These are phyloP conservation scores for Acarospora socialis DNA, from an alignment of 2,329 filamentous ascomycete species.

Conservation along the genomic window DNA sequence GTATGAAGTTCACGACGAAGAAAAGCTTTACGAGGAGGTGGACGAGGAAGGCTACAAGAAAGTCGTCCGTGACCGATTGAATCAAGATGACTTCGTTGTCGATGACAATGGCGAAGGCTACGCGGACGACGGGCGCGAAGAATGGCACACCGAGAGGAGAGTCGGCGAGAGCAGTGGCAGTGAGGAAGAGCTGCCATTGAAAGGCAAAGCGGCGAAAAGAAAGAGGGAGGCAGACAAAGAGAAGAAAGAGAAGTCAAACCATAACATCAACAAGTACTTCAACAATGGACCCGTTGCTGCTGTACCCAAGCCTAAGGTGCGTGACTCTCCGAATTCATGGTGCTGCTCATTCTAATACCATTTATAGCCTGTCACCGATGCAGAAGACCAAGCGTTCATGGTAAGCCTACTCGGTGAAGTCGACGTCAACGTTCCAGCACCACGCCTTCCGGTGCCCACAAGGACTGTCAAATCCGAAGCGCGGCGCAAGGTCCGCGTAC, in stretches of 20 bases:
- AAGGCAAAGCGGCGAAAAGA: conserved; percentile 59
- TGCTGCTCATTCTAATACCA: conserved; percentile 6
- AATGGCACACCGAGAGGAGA: conserved; percentile 63
- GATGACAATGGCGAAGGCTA: conserved; percentile 97
- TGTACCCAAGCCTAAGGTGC: conserved; percentile 69
- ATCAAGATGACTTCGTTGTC: conserved; percentile 94
- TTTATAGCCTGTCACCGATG: conserved; percentile 55
- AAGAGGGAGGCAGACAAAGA: conserved; percentile 78
- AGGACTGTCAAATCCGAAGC: conserved; percentile 58
- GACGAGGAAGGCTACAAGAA: conserved; percentile 97
- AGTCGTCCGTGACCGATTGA: conserved; percentile 73
- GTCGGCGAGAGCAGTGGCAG: conserved; percentile 59
- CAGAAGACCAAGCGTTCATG: conserved; percentile 82
- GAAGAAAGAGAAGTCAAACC: conserved; percentile 73
- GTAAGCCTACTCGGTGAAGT: conserved; percentile 74
- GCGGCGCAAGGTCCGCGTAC: conserved; percentile 61
- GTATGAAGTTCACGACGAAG: conserved; percentile 75
- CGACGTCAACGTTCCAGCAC: conserved; percentile 56
- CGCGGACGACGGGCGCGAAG: conserved; percentile 88
- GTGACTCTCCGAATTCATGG: conserved; percentile 9
- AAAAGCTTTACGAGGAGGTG: conserved; percentile 84
- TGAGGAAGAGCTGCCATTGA: conserved; percentile 48
- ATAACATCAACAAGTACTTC: conserved; percentile 90
- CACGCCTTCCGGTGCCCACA: conserved; percentile 38
- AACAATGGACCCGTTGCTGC: conserved; percentile 54